Conservation (phyloP, 2,329 filamentous ascomycete genomes). For the Colletotrichum godetiae region DNA sequence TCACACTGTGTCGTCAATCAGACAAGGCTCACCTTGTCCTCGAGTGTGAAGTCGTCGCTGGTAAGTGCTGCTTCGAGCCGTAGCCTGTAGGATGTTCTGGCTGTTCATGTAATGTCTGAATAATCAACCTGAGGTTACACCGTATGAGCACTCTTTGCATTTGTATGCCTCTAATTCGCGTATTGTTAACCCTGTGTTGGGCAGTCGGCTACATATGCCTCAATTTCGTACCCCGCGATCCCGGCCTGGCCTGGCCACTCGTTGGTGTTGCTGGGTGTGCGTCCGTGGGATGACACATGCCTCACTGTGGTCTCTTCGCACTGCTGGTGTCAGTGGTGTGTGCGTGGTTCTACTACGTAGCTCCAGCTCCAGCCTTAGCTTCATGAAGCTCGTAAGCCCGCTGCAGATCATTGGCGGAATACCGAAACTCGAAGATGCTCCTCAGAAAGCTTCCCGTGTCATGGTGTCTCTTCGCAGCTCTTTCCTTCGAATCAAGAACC, state of each 20-base stretch:
- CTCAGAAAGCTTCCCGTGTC: conserved; percentile 13
- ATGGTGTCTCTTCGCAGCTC: neutral
- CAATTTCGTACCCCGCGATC: neutral
- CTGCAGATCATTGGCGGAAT: conserved; percentile 1
- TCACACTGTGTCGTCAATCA: conserved; percentile 29
- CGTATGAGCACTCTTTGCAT: neutral
- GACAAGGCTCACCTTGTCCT: neutral
- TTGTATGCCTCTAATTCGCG: neutral
- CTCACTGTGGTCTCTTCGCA: conserved; percentile 4
- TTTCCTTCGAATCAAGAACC: neutral
- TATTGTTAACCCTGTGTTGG: neutral
- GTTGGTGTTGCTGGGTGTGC: neutral
- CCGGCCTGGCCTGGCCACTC: conserved; percentile 6
- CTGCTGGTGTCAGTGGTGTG: neutral
- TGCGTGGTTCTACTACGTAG: neutral
- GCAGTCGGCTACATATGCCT: conserved; percentile 5
- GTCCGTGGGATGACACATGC: conserved; percentile 26
- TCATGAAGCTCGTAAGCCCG: conserved; percentile 1
- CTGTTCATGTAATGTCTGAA: neutral
- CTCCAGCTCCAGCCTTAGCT: neutral
- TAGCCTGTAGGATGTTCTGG: too few species aligned
- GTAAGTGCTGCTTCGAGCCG: neutral
- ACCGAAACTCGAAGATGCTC: neutral
- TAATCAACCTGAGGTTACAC: neutral
- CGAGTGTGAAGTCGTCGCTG: neutral